A percentile compares a stretch with the other conserved stretches of the same genome.
Evolutionary conservation across 2,329 filamentous ascomycete genomes (phyloP).

Genomic region (Microdochium trichocladiopsis): DNA sequence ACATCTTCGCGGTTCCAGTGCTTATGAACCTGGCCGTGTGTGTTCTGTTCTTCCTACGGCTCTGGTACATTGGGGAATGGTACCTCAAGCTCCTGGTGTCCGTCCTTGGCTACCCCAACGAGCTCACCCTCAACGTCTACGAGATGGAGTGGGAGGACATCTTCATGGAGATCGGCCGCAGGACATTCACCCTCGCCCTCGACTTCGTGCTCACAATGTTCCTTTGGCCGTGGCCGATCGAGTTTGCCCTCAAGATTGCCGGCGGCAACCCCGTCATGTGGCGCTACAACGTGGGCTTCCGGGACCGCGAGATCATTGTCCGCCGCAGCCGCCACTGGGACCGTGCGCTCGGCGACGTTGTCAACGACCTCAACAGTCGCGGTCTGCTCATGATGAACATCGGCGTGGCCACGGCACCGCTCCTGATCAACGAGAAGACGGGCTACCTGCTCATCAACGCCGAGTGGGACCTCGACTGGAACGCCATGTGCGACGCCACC

Average conservation of each 20-base stretch:
- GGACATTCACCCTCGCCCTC: conserved; percentile 60
- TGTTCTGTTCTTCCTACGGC: conserved; percentile 58
- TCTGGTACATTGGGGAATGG: conserved; percentile 61
- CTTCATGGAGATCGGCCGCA: conserved; percentile 45
- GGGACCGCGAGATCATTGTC: conserved; percentile 73
- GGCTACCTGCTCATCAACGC: conserved; percentile 81
- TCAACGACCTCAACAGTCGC: conserved; percentile 39
- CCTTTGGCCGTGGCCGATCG: conserved; percentile 66
- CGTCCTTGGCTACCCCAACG: conserved; percentile 58
- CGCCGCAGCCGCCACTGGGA: conserved; percentile 72
- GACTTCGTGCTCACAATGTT: conserved; percentile 66
- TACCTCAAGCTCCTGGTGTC: conserved; percentile 64
- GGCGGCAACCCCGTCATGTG: conserved; percentile 64
- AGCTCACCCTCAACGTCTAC: conserved; percentile 55
- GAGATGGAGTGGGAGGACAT: conserved; percentile 43
- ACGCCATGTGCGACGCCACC: conserved; percentile 69
- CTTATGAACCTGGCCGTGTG: conserved; percentile 66
- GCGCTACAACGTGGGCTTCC: conserved; percentile 70
- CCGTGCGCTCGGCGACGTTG: conserved; percentile 45
- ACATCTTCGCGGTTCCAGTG: conserved; percentile 75
- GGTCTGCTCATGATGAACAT: conserved; percentile 57
- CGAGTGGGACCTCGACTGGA: conserved; percentile 85
- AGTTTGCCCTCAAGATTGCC: conserved; percentile 48
- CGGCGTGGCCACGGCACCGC: conserved; percentile 59
- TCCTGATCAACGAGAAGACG: conserved; percentile 68